A percentile compares a stretch with the other conserved stretches of the same genome.
Conservation (phyloP, 371 early-diverging fungal genomes). For the Basidiobolus meristosporus region DNA sequence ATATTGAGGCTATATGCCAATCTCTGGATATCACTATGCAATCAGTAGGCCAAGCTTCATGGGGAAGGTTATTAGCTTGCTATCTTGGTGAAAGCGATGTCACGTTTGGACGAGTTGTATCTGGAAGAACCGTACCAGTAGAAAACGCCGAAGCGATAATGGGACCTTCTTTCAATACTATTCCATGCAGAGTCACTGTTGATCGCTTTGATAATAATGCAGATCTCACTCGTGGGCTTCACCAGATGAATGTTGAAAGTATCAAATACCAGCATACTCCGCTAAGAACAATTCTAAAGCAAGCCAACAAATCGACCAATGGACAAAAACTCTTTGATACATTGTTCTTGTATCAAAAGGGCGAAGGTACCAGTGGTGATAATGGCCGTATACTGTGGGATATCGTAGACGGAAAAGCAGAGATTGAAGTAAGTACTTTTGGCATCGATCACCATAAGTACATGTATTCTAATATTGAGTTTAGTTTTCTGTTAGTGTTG, state of each 20-base stretch:
- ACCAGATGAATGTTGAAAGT: neutral
- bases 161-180: neutral
- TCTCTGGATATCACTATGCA: neutral
- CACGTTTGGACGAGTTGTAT: neutral
- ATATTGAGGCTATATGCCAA: no score
- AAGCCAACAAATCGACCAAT: neutral
- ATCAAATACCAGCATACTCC: neutral
- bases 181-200: neutral
- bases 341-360: neutral
- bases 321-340: neutral
- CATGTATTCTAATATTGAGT: no score
- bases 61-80: neutral
- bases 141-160: neutral
- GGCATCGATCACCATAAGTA: no score
- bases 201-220: neutral
- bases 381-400: neutral
- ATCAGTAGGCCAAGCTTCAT: neutral
- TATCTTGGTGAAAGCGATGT: neutral
- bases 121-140: neutral
- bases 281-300: neutral
- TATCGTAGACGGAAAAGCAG: neutral
- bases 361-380: neutral
- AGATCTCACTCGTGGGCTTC: neutral
- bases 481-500: neutral
- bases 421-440: no score